Evolutionary conservation across 768 basidiomycete genomes (phyloP), one percentile per base, ranked within the genome.

Genomic region (Rubroboletus pulcherrimus): DNA sequence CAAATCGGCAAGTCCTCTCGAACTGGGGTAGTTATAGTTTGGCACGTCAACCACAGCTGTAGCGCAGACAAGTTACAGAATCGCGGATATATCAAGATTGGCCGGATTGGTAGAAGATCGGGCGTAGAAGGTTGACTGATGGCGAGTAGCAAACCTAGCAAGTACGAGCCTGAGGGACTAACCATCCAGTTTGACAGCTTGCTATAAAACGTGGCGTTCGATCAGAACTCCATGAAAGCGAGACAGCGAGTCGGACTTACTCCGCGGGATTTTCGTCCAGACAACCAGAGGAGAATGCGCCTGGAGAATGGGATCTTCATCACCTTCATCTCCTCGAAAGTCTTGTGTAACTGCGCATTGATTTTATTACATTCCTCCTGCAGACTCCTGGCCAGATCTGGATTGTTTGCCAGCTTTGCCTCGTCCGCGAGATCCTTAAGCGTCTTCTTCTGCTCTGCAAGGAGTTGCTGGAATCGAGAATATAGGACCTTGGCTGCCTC

Each of bases 271-370:
- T 53, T 57, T 4, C 48, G 15, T 42, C 39, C n/a, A 31, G 48
- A 55, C 5, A 66, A 0, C 56, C 38, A 45, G 30, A 63, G 31
- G 9, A 24, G 7, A 8, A 63, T 35, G 1, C 65, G 49, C 45
- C 64, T 57, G 8, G 14, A 1, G 15, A 60, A 7, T 4, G 64
- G 45, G 5, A 66, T 59, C 30, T 57, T 67, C 62, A 67, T 54
- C 30, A 19, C 30, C 26, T 41, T 56, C 40, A 66, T 67, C 10
- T 67, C 53, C 19, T 62, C 62, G 7, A 67, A 67, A 31, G 65
- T 67, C 24, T 35, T 49, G 34, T 62, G 55, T 14, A 65, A 41
- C 34, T 49, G 51, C 0, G 4, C 9, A 19, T 57, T 60, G 5
- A 57, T 17, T 29, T 54, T 60, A 0, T 60, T 51, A n/a, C 43